These are phyloP conservation scores for Epichloe gansuensis DNA, from an alignment of 2,329 filamentous ascomycete species.

Conservation along the genomic window DNA sequence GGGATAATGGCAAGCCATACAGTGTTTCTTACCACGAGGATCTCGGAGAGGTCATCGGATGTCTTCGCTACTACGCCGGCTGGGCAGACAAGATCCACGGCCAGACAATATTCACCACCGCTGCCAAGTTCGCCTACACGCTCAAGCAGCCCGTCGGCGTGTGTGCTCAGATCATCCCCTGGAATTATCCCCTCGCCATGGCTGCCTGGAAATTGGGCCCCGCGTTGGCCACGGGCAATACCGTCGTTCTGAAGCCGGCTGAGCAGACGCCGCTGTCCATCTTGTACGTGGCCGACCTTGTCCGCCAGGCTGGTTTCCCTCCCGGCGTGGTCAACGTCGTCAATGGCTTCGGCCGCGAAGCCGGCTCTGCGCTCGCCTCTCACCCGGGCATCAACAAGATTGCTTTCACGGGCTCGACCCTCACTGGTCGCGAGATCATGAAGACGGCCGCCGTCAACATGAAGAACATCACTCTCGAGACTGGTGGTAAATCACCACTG, in stretches of 20 bases:
- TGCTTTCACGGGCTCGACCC: slow-evolving; percentile 66
- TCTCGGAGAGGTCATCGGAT: slow-evolving; percentile 31
- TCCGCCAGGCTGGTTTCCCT: slow-evolving; percentile 65
- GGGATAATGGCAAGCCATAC: slow-evolving; percentile 68
- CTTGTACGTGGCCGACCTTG: slow-evolving; percentile 51
- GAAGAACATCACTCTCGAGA: slow-evolving; percentile 56
- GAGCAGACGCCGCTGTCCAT: slow-evolving; percentile 57
- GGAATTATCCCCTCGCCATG: slow-evolving; percentile 51
- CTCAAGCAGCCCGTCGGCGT: slow-evolving; percentile 67
- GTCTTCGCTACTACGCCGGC: slow-evolving; percentile 63
- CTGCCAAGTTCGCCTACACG: slow-evolving; percentile 62
- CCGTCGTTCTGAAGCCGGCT: slow-evolving; percentile 51
- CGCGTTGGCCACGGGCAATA: slow-evolving; percentile 52
- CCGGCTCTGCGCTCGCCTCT: slow-evolving; percentile 54
- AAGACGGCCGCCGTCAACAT: slow-evolving; percentile 55
- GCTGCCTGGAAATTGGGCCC: slow-evolving; percentile 63
- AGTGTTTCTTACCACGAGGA: slow-evolving; percentile 54
- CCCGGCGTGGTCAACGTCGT: slow-evolving; percentile 67
- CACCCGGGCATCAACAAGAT: slow-evolving; percentile 64
- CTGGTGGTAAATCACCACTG: slow-evolving; percentile 54
- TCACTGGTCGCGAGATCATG: slow-evolving; percentile 64
- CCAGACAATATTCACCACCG: slow-evolving; percentile 58
- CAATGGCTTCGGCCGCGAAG: slow-evolving; percentile 57
- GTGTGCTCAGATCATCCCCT: slow-evolving; percentile 60
- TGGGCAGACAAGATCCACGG: slow-evolving; percentile 72